phyloP scores from a whole-genome alignment of 495 filamentous ascomycete species.

The Staphylotrichum tortipilum region DNA sequence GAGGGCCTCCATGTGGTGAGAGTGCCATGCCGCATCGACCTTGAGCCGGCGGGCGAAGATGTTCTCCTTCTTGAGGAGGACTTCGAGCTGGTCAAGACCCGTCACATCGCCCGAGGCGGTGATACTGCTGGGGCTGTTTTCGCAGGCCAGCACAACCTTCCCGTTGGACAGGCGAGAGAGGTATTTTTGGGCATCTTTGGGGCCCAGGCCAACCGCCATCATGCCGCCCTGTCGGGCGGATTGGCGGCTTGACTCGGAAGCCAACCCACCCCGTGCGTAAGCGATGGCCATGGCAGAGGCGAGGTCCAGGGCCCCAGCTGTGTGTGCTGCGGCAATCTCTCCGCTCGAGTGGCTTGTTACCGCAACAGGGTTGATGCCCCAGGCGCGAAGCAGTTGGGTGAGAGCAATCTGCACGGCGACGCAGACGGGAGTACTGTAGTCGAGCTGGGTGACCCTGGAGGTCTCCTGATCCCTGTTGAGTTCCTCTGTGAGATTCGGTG shows the following conservation, averaged over 20 bases:
- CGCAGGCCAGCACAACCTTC: slow-evolving; percentile 35
- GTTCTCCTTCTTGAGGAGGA: slow-evolving; percentile 18
- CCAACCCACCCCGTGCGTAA: slow-evolving; percentile 25
- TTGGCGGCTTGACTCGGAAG: slow-evolving; percentile 18
- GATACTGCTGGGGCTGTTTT: slow-evolving; percentile 40
- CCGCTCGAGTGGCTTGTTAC: slow-evolving; percentile 56
- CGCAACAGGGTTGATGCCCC: slow-evolving; percentile 41
- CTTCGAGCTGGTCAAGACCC: slow-evolving; percentile 29
- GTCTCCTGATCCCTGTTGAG: slow-evolving; percentile 18
- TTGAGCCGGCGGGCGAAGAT: slow-evolving; percentile 30
- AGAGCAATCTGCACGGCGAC: slow-evolving; percentile 46
- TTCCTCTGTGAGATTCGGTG: slow-evolving; percentile 10
- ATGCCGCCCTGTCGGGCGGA: slow-evolving; percentile 30
- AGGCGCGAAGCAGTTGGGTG: slow-evolving; percentile 43
- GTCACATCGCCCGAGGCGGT: slow-evolving; percentile 37
- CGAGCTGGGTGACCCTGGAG: slow-evolving; percentile 19
- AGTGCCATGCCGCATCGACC: slow-evolving; percentile 38
- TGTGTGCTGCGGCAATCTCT: slow-evolving; percentile 51
- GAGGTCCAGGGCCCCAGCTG: slow-evolving; percentile 34
- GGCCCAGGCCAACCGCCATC: slow-evolving; percentile 34
- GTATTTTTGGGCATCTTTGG: slow-evolving; percentile 17
- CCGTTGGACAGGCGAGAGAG: slow-evolving; percentile 17
- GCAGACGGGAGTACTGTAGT: slow-evolving; percentile 37
- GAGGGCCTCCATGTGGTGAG: slow-evolving; percentile 35
- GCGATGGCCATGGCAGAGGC: slow-evolving; percentile 41